phyloP scores from a whole-genome alignment of 352 stramenopile species.

The Aphanomyces astaci region DNA sequence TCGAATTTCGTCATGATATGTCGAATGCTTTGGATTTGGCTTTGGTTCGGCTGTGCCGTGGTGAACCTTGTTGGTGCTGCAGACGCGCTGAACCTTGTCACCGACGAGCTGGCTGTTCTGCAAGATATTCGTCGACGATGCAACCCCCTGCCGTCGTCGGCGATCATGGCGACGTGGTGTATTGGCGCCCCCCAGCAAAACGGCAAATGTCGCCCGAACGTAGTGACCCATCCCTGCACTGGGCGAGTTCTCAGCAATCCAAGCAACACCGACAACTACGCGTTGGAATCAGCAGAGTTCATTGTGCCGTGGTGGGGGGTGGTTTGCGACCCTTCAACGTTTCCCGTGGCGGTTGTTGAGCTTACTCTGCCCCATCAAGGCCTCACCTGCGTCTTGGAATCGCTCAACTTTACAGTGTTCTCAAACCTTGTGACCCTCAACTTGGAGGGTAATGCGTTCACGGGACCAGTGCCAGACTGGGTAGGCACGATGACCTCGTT shows the following conservation, averaged over 20 bases:
- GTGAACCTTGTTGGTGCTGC: too few relatives aligned
- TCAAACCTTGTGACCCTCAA: background rate
- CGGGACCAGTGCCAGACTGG: background rate
- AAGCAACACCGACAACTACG: too few relatives aligned
- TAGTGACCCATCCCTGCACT: conserved; percentile 11
- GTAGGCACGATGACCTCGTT: background rate
- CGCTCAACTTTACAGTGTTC: background rate
- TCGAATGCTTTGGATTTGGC: too few relatives aligned
- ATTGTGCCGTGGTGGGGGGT: conserved; percentile 12
- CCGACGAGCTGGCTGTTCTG: background rate
- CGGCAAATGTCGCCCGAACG: background rate
- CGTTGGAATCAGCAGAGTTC: background rate
- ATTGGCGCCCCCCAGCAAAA: background rate
- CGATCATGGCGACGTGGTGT: conserved; percentile 1
- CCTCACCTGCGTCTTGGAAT: background rate
- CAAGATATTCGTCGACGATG: background rate
- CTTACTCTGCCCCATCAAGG: conserved; percentile 10
- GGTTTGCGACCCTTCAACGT: background rate
- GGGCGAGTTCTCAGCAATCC: background rate
- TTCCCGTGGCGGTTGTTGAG: background rate
- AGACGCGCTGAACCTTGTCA: too few relatives aligned
- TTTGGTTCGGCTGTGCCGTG: too few relatives aligned
- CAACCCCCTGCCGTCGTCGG: background rate
- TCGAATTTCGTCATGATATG: too few relatives aligned
- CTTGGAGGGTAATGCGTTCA: conserved; percentile 1